Evolutionary conservation across 2,329 filamentous ascomycete species (phyloP).

Genomic region (Chaetomiaceae sp.): DNA sequence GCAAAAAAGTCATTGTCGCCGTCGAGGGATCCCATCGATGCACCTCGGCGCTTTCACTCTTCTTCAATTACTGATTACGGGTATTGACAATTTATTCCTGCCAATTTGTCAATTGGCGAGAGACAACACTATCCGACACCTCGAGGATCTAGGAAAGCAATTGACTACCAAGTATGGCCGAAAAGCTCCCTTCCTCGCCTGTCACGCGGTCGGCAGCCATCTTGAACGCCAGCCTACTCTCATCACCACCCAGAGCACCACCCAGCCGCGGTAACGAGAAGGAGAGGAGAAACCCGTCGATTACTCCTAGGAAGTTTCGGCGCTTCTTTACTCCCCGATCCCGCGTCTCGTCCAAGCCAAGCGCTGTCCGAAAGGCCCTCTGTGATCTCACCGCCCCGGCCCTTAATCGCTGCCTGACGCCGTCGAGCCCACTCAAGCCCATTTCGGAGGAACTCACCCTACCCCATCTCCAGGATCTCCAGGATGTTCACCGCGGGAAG

Average conservation of each 20-base stretch:
- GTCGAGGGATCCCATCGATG: not conserved
- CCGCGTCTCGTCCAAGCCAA: conserved; percentile 36
- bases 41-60: no score
- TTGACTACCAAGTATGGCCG: conserved; percentile 20
- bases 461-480: conserved; percentile 25
- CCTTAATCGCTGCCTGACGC: conserved; percentile 39
- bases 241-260: conserved; percentile 29
- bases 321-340: conserved; percentile 51
- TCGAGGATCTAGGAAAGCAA: not conserved
- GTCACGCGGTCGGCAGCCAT: conserved; percentile 23
- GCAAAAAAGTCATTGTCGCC: not conserved
- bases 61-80: no score
- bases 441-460: conserved; percentile 28
- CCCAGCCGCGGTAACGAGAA: conserved; percentile 40
- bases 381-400: conserved; percentile 39
- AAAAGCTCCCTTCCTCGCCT: conserved; percentile 17
- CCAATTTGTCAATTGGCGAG: not conserved
- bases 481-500: conserved; percentile 31
- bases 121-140: no score
- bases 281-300: conserved; percentile 47
- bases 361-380: conserved; percentile 38
- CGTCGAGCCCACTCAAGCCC: conserved; percentile 38
- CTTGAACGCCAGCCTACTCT: conserved; percentile 23
- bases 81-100: no score
- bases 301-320: conserved; percentile 51